Conservation (phyloP, 129 eudicot genomes). For the Chrysanthemum seticuspe region DNA sequence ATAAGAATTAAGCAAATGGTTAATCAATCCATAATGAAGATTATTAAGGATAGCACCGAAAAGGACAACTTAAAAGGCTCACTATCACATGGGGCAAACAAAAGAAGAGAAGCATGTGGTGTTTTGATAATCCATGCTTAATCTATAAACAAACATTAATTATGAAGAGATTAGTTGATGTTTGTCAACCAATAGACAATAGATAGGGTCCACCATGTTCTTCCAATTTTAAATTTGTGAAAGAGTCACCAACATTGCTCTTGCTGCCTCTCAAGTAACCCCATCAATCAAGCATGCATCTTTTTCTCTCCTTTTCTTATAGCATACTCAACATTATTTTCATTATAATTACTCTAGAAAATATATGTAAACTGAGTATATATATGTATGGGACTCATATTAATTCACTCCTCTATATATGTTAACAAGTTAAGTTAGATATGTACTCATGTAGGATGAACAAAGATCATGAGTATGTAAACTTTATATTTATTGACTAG, state of each 20-base stretch:
- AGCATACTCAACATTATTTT: constrained; percentile 16
- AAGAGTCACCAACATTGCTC: constrained; percentile 32
- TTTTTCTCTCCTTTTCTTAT: constrained; percentile 17
- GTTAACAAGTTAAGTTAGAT: no score
- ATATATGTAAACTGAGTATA: neutral
- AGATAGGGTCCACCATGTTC: constrained; percentile 67
- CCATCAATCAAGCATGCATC: constrained; percentile 31
- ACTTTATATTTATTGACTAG: no score
- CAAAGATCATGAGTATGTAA: no score
- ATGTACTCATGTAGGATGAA: no score
- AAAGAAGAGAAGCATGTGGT: constrained; percentile 42
- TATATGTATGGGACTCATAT: no score
- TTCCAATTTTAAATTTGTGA: constrained; percentile 20
- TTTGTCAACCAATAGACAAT: constrained; percentile 40
- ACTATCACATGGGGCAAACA: constrained; percentile 34
- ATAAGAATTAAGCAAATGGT: neutral
- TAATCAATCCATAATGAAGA: neutral
- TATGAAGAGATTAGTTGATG: constrained; percentile 58
- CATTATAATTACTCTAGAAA: neutral
- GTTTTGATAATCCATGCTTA: constrained; percentile 34
- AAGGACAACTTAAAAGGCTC: constrained; percentile 26
- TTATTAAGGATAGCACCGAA: constrained; percentile 13
- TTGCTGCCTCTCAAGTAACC: constrained; percentile 17
- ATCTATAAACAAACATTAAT: constrained; percentile 34
- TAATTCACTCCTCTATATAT: no score